Evolutionary conservation across 2,329 filamentous ascomycete species (phyloP).

Genomic region (Zalaria obscura): DNA sequence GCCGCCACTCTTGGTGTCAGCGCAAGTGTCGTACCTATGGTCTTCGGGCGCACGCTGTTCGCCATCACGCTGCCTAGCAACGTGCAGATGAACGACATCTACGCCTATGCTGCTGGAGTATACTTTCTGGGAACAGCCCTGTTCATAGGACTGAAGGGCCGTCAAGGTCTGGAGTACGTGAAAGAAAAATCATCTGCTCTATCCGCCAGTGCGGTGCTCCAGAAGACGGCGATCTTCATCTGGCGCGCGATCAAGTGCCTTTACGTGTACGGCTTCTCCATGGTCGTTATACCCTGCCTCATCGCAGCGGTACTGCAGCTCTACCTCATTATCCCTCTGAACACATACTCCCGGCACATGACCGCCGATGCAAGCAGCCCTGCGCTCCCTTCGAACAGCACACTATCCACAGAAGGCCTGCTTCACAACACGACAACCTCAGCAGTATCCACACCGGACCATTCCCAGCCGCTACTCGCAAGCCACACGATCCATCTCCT

Average conservation of each 20-base stretch:
- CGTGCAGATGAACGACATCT: slow-evolving; percentile 80
- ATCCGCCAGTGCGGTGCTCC: slow-evolving; percentile 11
- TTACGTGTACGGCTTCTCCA: slow-evolving; percentile 64
- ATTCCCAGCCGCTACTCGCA: slow-evolving; percentile 19
- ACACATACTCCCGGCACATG: slow-evolving; percentile 48
- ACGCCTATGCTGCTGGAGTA: slow-evolving; percentile 83
- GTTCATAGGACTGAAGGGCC: slow-evolving; percentile 34
- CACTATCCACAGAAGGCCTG: neutral
- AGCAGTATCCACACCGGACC: neutral
- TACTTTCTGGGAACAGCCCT: slow-evolving; percentile 59
- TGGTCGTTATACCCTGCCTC: slow-evolving; percentile 67
- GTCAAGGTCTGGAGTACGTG: slow-evolving; percentile 4
- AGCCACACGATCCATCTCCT: slow-evolving; percentile 70
- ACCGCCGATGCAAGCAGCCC: slow-evolving; percentile 2
- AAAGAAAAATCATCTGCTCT: slow-evolving; percentile 8
- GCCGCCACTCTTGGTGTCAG: slow-evolving; percentile 76
- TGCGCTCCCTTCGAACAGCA: neutral
- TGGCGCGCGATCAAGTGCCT: slow-evolving; percentile 36
- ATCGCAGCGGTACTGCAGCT: slow-evolving; percentile 72
- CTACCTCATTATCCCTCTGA: slow-evolving; percentile 74
- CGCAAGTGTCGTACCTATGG: slow-evolving; percentile 71
- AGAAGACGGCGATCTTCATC: slow-evolving; percentile 9
- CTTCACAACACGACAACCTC: neutral
- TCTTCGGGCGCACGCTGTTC: slow-evolving; percentile 72
- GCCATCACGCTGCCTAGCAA: slow-evolving; percentile 55